phyloP scores from a whole-genome alignment of 257 asterid genomes.

The Thymus mandschuricus region DNA sequence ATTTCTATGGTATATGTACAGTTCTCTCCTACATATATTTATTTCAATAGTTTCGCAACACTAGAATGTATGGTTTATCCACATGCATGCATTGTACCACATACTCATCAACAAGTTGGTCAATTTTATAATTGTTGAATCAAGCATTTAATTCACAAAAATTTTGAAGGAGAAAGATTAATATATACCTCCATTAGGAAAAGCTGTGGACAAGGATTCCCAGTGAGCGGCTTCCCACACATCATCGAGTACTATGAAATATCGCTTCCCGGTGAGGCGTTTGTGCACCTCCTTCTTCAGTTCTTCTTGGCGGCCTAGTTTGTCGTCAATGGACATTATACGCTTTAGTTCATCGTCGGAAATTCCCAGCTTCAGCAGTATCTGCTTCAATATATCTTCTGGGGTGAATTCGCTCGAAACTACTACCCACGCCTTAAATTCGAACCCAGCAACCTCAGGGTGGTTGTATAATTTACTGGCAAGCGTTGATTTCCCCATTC shows the following conservation, averaged over 20 bases:
- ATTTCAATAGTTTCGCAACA: too few relatives aligned
- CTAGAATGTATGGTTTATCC: too few relatives aligned
- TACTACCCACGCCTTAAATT: slow-evolving; percentile 31
- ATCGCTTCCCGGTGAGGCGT: slow-evolving; percentile 1
- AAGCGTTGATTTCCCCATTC: slow-evolving; percentile 28
- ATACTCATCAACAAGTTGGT: too few relatives aligned
- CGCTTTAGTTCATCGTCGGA: not conserved
- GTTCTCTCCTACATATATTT: too few relatives aligned
- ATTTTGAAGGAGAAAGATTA: too few relatives aligned
- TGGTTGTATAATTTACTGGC: slow-evolving; percentile 30
- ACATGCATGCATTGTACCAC: too few relatives aligned
- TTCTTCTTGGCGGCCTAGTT: not conserved
- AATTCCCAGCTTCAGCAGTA: slow-evolving; percentile 13
- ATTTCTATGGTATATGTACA: too few relatives aligned
- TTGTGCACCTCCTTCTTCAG: not conserved
- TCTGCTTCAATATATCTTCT: slow-evolving; percentile 17
- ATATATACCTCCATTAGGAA: slow-evolving; percentile 24
- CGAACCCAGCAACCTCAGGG: slow-evolving; percentile 7
- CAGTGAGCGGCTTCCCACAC: slow-evolving; percentile 26
- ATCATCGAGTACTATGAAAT: slow-evolving; percentile 31
- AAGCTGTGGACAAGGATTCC: slow-evolving; percentile 19
- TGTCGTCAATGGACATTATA: not conserved
- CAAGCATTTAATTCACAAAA: too few relatives aligned
- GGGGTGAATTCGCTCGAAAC: slow-evolving; percentile 26
- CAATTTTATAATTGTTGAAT: too few relatives aligned